phyloP scores from a whole-genome alignment of 2,329 filamentous ascomycete species.

The Hansfordia pulvinata region DNA sequence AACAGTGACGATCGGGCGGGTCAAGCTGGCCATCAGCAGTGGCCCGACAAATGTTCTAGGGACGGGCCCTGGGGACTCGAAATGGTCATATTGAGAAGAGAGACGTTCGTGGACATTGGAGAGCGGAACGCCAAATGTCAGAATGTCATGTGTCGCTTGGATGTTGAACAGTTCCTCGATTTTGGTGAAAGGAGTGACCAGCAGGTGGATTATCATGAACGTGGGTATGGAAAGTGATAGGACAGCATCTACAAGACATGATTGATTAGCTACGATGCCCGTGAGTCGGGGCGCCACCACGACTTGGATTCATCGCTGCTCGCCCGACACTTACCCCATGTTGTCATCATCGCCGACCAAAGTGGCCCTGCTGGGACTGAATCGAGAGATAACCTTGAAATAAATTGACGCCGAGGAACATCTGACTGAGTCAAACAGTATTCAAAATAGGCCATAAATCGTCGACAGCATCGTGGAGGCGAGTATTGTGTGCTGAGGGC shows the following conservation, averaged over 20 bases:
- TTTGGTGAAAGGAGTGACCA: slow-evolving; percentile 78
- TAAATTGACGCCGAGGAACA: too few relatives aligned
- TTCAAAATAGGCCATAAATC: too few relatives aligned
- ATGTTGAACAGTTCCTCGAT: slow-evolving; percentile 98
- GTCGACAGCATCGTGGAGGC: too few relatives aligned
- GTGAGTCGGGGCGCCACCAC: too few relatives aligned
- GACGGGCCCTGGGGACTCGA: slow-evolving; percentile 79
- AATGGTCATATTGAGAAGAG: slow-evolving; percentile 66
- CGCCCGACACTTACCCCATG: too few relatives aligned
- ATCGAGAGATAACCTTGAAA: too few relatives aligned
- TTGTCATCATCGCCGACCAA: too few relatives aligned
- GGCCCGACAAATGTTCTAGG: slow-evolving; percentile 83
- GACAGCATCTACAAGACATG: slow-evolving; percentile 34
- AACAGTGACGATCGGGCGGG: slow-evolving; percentile 49
- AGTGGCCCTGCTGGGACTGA: too few relatives aligned
- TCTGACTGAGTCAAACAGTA: too few relatives aligned
- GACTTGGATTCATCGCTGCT: too few relatives aligned
- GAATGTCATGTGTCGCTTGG: slow-evolving; percentile 82
- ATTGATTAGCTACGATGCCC: too few relatives aligned
- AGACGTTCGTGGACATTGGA: slow-evolving; percentile 38
- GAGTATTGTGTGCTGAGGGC: too few relatives aligned
- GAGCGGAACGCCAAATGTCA: slow-evolving; percentile 64
- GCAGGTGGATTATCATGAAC: slow-evolving; percentile 54
- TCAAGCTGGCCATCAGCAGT: slow-evolving; percentile 58
- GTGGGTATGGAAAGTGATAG: slow-evolving; percentile 45